Percentiles rank a stretch among this genome's conserved stretches.
Conservation (phyloP, 495 filamentous ascomycete species). For the Hyphodiscus hymeniophilus region DNA sequence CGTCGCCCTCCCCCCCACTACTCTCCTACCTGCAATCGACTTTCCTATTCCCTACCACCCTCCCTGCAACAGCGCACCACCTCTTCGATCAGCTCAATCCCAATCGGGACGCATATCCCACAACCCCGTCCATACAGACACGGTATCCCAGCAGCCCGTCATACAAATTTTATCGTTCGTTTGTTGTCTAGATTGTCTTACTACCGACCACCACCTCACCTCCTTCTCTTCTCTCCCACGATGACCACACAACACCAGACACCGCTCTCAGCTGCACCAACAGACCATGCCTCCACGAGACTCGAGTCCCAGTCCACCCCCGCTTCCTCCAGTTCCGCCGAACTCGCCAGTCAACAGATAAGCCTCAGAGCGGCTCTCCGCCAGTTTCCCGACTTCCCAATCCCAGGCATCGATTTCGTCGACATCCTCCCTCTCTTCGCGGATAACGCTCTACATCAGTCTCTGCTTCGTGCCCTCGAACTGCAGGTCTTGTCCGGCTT, state of each 20-base stretch:
- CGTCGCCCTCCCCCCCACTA: too few relatives aligned
- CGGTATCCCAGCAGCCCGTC: slow-evolving; percentile 8
- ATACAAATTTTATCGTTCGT: slow-evolving; percentile 14
- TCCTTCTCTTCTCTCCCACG: slow-evolving; percentile 42
- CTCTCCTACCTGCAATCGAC: too few relatives aligned
- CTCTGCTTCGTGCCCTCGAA: slow-evolving; percentile 79
- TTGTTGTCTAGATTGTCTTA: slow-evolving; percentile 17
- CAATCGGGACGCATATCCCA: not conserved
- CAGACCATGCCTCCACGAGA: slow-evolving; percentile 45
- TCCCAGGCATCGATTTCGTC: slow-evolving; percentile 91
- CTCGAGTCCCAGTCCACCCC: slow-evolving; percentile 41
- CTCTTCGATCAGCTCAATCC: not conserved
- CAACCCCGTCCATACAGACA: not conserved
- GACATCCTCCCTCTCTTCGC: slow-evolving; percentile 97
- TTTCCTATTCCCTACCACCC: slow-evolving; percentile 7
- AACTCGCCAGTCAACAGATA: slow-evolving; percentile 93
- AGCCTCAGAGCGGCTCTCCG: slow-evolving; percentile 43
- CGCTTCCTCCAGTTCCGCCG: slow-evolving; percentile 66
- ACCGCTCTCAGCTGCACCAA: slow-evolving; percentile 14
- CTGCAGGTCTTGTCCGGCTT: slow-evolving; percentile 56
- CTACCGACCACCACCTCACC: slow-evolving; percentile 18
- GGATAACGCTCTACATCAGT: slow-evolving; percentile 61
- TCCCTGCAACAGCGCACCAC: slow-evolving; percentile 14
- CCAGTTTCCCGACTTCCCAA: slow-evolving; percentile 84
- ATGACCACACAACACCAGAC: slow-evolving; percentile 38